phyloP scores from a whole-genome alignment of 441 rosid species.

The Pelargonium exstipulatum region DNA sequence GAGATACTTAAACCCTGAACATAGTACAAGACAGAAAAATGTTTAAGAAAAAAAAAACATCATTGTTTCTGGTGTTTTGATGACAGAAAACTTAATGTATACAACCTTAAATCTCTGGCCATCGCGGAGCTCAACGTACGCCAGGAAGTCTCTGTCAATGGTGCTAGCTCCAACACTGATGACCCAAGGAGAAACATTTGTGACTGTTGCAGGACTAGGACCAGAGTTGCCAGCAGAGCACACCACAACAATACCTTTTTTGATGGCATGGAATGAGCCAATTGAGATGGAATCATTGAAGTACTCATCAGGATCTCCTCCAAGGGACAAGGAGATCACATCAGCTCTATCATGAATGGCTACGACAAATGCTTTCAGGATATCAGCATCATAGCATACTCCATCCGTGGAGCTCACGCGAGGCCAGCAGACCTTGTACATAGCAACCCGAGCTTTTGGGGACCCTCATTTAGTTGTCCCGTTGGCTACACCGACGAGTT shows the following conservation, averaged over 20 bases:
- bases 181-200: constrained; percentile 62
- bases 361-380: constrained; percentile 42
- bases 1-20: not conserved
- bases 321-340: constrained; percentile 60
- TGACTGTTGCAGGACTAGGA: constrained; percentile 30
- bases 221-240: constrained; percentile 55
- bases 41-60: too few relatives aligned
- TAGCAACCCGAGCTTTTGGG: constrained; percentile 41
- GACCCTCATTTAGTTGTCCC: constrained; percentile 45
- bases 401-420: constrained; percentile 9
- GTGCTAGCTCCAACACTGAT: constrained; percentile 63
- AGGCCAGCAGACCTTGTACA: constrained; percentile 46
- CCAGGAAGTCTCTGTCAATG: constrained; percentile 58
- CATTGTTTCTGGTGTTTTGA: too few relatives aligned
- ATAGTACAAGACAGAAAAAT: too few relatives aligned
- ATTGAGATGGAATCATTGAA: constrained; percentile 38
- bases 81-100: too few relatives aligned
- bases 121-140: constrained; percentile 23
- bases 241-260: constrained; percentile 39
- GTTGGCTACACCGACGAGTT: constrained; percentile 20
- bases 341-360: constrained; percentile 69
- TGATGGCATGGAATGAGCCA: constrained; percentile 54
- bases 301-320: constrained; percentile 33
- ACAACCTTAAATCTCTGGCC: constrained; percentile 17
- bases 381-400: constrained; percentile 46